phyloP scores from a whole-genome alignment of 306 rosid genomes.

The Cucurbita maxima region DNA sequence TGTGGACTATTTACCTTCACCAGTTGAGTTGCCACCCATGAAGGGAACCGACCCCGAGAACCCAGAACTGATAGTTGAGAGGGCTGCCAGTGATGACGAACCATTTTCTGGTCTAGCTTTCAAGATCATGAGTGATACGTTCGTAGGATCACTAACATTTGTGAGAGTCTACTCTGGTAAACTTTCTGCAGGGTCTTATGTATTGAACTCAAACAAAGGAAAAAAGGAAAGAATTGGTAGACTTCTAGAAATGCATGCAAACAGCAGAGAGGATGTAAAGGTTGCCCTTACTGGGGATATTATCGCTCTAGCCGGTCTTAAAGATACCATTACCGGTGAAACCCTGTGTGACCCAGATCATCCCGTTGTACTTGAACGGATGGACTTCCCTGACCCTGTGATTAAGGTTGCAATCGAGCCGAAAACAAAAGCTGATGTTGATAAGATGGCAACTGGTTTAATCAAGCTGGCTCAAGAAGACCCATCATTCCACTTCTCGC shows the following conservation, averaged over 20 bases:
- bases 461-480: conserved; percentile 95
- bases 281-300: conserved; percentile 81
- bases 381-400: conserved; percentile 99
- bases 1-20: conserved; percentile 88
- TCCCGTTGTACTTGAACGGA: conserved; percentile 76
- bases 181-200: conserved; percentile 71
- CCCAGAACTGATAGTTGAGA: conserved; percentile 55
- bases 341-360: conserved; percentile 65
- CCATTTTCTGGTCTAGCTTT: conserved; percentile 93
- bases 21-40: conserved; percentile 81
- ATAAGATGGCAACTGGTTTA: conserved; percentile 84
- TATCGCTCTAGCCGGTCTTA: conserved; percentile 83
- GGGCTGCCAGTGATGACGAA: conserved; percentile 64
- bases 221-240: conserved; percentile 91
- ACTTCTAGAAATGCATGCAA: conserved; percentile 94
- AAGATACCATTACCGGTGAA: conserved; percentile 90
- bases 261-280: conserved; percentile 94
- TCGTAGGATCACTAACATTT: conserved; percentile 88
- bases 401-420: conserved; percentile 98
- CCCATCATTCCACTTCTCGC: conserved; percentile 92
- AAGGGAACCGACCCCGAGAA: conserved; percentile 85
- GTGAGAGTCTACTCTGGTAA: conserved; percentile 85
- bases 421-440: conserved; percentile 93
- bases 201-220: conserved; percentile 79
- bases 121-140: conserved; percentile 95